These are phyloP conservation scores for Neofusicoccum sp. DNA, from an alignment of 2,329 filamentous ascomycete species.

Conservation along the genomic window DNA sequence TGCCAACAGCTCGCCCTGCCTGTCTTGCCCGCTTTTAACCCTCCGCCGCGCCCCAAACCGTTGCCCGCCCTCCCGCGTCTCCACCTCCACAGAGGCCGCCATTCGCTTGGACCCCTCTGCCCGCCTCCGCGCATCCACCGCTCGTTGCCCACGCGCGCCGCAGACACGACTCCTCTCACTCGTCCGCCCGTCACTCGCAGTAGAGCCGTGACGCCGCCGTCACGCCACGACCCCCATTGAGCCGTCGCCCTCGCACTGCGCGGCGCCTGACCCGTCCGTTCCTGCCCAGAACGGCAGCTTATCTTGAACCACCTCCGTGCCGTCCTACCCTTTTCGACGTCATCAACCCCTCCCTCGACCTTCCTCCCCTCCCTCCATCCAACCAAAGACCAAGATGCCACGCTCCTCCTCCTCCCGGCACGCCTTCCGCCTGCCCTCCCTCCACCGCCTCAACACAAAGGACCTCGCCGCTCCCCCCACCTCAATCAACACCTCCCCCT, in stretches of 20 bases:
- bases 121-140: too few relatives aligned
- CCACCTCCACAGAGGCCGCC: constrained; percentile 27
- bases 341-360: neutral
- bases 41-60: constrained; percentile 23
- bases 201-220: neutral
- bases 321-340: neutral
- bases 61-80: constrained; percentile 39
- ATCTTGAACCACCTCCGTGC: too few relatives aligned
- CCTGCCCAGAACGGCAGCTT: neutral
- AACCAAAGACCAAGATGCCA: neutral
- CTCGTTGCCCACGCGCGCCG: neutral
- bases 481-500: neutral
- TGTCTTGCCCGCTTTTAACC: constrained; percentile 11
- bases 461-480: constrained; percentile 2
- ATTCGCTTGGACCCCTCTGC: constrained; percentile 7
- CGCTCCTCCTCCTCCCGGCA: neutral
- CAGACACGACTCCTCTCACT: neutral
- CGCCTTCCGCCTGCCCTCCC: constrained; percentile 16
- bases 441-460: constrained; percentile 18
- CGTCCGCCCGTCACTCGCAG: constrained; percentile 1
- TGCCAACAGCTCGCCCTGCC: neutral
- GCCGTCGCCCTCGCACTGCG: too few relatives aligned
- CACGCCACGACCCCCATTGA: constrained; percentile 5
- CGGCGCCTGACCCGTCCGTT: neutral
- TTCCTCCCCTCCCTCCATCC: neutral